phyloP scores from a whole-genome alignment of 805 yeast genomes.

The Lachancea dasiensis region DNA sequence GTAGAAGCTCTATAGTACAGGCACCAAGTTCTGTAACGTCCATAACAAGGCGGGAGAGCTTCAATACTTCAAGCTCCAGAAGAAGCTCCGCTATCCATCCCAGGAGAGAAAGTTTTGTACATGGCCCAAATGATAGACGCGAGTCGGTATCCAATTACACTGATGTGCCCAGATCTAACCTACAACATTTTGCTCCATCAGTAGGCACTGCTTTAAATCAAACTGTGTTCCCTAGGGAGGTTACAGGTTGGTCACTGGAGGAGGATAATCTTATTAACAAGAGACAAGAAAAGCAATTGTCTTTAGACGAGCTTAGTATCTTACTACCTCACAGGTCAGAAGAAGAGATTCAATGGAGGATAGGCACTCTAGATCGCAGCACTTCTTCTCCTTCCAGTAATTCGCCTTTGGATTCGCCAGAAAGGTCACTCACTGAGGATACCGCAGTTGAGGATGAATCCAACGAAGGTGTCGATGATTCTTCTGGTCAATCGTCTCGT shows the following conservation, averaged over 20 bases:
- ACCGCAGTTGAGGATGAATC: slow-evolving; percentile 21
- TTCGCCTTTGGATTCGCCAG: slow-evolving; percentile 20
- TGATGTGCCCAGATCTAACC: slow-evolving; percentile 4
- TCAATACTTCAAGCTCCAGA: slow-evolving; percentile 10
- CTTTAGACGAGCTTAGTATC: slow-evolving; percentile 67
- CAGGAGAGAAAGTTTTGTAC: slow-evolving; percentile 10
- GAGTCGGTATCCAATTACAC: slow-evolving; percentile 7
- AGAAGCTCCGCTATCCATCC: slow-evolving; percentile 10
- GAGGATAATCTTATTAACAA: slow-evolving; percentile 65
- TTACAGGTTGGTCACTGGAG: slow-evolving; percentile 44
- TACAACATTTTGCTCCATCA: slow-evolving; percentile 3
- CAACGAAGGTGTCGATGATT: slow-evolving; percentile 6
- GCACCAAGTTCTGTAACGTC: slow-evolving; percentile 23
- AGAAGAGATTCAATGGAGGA: slow-evolving; percentile 62
- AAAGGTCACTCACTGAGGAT: slow-evolving; percentile 18
- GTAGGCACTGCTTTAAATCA: slow-evolving; percentile 2
- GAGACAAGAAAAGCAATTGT: slow-evolving; percentile 51
- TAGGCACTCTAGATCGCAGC: slow-evolving; percentile 36
- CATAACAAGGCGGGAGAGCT: slow-evolving; percentile 12
- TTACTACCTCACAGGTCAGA: slow-evolving; percentile 69
- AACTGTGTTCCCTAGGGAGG: not conserved
- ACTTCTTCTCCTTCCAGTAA: slow-evolving; percentile 6
- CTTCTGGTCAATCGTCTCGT: slow-evolving; percentile 3
- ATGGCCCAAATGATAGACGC: slow-evolving; percentile 2
- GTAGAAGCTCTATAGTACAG: slow-evolving; percentile 26